Evolutionary conservation across 169 alveolate genomes (phyloP).

Genomic region (Eimeria praecox): DNA sequence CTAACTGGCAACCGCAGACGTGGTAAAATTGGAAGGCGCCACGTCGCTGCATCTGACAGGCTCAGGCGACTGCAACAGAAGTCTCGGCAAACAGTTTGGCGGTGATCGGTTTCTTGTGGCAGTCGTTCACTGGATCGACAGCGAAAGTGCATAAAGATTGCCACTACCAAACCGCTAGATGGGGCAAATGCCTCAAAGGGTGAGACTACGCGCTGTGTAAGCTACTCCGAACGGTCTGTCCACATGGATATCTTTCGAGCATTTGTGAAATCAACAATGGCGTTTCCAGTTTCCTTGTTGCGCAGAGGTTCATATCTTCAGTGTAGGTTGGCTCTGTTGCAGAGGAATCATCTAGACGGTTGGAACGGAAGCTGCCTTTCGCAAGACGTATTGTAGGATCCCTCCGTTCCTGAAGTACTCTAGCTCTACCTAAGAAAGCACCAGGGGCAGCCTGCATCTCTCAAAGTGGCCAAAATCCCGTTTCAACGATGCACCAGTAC

Average conservation of each 20-base stretch:
- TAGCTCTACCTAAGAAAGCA: constrained; percentile 86
- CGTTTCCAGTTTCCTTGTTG: neutral
- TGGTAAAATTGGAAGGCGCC: neutral
- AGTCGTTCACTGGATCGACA: neutral
- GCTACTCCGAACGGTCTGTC: neutral
- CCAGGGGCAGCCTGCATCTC: neutral
- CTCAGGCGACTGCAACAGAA: neutral
- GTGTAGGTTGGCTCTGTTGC: neutral
- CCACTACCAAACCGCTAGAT: neutral
- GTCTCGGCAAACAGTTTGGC: neutral
- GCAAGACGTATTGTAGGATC: constrained; percentile 94
- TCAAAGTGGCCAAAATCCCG: neutral
- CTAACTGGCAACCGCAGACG: neutral
- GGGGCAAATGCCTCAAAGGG: neutral
- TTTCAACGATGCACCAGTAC: neutral
- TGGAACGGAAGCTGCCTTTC: constrained; percentile 80
- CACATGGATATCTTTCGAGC: neutral
- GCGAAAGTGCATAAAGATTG: neutral
- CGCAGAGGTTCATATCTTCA: neutral
- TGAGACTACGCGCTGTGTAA: neutral
- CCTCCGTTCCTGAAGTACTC: constrained; percentile 95
- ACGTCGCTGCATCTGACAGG: neutral
- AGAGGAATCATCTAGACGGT: neutral
- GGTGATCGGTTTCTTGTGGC: neutral
- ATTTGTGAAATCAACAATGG: neutral